Conservation (phyloP, 1,284 basidiomycete species). For the Microbotryomycetes sp. region DNA sequence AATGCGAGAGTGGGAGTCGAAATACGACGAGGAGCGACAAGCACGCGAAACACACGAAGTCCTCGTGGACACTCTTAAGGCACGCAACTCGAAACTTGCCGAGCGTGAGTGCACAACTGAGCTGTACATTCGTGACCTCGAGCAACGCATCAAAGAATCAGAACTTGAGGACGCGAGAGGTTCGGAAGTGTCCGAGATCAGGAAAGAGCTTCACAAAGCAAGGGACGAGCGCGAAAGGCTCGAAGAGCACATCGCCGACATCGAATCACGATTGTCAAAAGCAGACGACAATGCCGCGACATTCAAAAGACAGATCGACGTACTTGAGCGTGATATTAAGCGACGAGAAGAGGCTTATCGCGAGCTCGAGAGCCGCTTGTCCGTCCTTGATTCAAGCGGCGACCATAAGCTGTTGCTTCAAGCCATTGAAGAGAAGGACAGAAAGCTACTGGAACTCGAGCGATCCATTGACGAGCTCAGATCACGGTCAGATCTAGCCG, state of each 20-base stretch:
- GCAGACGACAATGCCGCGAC: slow-evolving; percentile 67
- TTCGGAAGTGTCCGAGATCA: slow-evolving; percentile 70
- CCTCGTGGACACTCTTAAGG: slow-evolving; percentile 68
- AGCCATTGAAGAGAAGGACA: slow-evolving; percentile 75
- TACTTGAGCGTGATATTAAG: slow-evolving; percentile 68
- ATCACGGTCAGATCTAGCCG: slow-evolving; percentile 58
- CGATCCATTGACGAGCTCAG: slow-evolving; percentile 67
- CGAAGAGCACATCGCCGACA: slow-evolving; percentile 74
- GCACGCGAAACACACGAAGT: slow-evolving; percentile 72
- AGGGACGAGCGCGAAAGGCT: slow-evolving; percentile 69
- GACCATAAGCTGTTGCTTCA: slow-evolving; percentile 51
- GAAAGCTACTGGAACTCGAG: slow-evolving; percentile 65
- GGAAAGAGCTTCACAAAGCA: slow-evolving; percentile 70
- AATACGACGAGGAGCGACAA: slow-evolving; percentile 59
- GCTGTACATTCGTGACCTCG: slow-evolving; percentile 85
- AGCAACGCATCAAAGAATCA: slow-evolving; percentile 76
- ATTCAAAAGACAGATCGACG: slow-evolving; percentile 65
- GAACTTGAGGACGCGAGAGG: slow-evolving; percentile 70
- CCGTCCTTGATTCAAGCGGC: slow-evolving; percentile 58
- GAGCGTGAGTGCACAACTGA: slow-evolving; percentile 88
- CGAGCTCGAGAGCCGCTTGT: slow-evolving; percentile 64
- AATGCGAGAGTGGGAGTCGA: slow-evolving; percentile 80
- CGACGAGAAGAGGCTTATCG: slow-evolving; percentile 60
- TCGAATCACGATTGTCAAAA: slow-evolving; percentile 72
- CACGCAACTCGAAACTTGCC: slow-evolving; percentile 68